phyloP scores from a whole-genome alignment of 345 rosid genomes.

The Arabidopsis suecica region DNA sequence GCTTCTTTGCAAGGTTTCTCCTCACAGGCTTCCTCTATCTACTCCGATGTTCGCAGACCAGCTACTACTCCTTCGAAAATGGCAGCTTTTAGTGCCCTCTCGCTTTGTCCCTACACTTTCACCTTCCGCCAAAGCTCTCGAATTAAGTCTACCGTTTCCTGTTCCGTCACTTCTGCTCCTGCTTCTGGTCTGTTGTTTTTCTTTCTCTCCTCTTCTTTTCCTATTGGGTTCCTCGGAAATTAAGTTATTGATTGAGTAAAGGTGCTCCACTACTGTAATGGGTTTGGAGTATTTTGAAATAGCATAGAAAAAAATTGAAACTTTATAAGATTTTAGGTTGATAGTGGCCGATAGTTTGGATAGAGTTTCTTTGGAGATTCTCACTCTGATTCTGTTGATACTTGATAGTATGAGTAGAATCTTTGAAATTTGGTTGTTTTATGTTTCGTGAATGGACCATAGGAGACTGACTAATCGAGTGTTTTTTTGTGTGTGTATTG shows the following conservation, averaged over 20 bases:
- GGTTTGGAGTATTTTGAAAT: conserved; percentile 21
- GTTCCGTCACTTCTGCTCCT: conserved; percentile 61
- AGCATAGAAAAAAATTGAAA: neutral
- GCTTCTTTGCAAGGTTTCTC: conserved; percentile 45
- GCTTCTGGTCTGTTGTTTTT: conserved; percentile 48
- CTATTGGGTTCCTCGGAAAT: neutral
- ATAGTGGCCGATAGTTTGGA: neutral
- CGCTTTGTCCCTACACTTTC: conserved; percentile 55
- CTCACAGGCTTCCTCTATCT: conserved; percentile 38
- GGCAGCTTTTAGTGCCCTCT: conserved; percentile 68
- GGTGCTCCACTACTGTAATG: neutral
- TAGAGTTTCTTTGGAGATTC: neutral
- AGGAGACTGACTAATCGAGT: neutral
- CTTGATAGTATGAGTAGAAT: neutral
- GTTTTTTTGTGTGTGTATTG: neutral
- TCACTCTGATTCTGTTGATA: neutral
- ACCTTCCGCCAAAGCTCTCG: conserved; percentile 42
- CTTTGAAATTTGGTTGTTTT: neutral
- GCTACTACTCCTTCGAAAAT: conserved; percentile 44
- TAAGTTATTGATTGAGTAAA: neutral
- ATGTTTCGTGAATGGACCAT: neutral
- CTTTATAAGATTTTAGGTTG: conserved; percentile 5
- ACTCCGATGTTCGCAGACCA: conserved; percentile 44
- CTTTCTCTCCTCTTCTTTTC: neutral
- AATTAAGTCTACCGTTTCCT: conserved; percentile 48